Percentiles rank a stretch among this genome's conserved stretches.
Conservation (phyloP, 2,329 filamentous ascomycete species). For the Aspergillus sp. region DNA sequence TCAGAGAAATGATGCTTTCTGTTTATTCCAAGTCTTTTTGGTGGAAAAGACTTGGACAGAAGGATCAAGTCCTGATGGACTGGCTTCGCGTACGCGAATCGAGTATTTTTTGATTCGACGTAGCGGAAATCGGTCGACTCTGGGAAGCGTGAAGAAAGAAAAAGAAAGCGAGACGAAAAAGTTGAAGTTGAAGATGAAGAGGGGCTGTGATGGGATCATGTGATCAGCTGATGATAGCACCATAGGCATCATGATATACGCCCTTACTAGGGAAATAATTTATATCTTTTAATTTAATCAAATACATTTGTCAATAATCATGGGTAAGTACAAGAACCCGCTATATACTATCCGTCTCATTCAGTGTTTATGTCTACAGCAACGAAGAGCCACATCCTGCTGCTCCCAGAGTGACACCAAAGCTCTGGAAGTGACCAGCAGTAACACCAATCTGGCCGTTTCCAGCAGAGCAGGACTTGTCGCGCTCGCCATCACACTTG, state of each 20-base stretch:
- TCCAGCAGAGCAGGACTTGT: constrained; percentile 22
- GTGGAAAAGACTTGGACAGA: constrained; percentile 21
- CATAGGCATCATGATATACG: no score
- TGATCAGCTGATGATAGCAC: constrained; percentile 7
- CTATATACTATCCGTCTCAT: no score
- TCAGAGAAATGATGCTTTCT: constrained; percentile 28
- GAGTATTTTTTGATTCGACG: constrained; percentile 14
- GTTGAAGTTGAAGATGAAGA: constrained; percentile 11
- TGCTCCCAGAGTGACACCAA: constrained; percentile 14
- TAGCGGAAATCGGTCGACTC: constrained; percentile 35
- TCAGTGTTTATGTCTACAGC: not conserved
- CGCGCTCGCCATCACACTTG: constrained; percentile 20
- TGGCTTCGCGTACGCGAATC: constrained; percentile 47
- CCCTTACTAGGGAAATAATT: no score
- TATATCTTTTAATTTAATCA: no score
- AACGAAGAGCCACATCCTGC: constrained; percentile 13
- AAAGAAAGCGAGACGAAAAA: constrained; percentile 33
- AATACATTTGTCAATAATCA: no score
- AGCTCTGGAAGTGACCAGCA: constrained; percentile 18
- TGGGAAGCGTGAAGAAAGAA: constrained; percentile 43
- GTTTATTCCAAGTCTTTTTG: constrained; percentile 23
- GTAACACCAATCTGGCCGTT: constrained; percentile 20
- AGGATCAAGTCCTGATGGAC: constrained; percentile 21
- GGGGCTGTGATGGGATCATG: constrained; percentile 13
- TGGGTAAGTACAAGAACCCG: no score